Evolutionary conservation across 2,329 filamentous ascomycete genomes (phyloP), one percentile per base, ranked within the genome.

Genomic region (Mycosphaerella sp.): DNA sequence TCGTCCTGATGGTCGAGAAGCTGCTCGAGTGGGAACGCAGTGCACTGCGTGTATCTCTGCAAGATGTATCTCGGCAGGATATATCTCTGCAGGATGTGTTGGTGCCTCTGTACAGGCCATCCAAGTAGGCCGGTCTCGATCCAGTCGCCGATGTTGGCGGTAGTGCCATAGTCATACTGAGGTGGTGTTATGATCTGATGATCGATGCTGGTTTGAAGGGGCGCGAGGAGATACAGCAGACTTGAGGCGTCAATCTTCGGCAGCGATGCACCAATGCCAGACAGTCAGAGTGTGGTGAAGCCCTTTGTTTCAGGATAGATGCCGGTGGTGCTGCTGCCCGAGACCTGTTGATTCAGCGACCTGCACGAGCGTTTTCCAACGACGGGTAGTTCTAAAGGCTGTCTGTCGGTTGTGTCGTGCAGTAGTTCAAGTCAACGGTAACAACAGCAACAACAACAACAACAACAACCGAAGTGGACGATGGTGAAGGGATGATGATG

Each of bases 11-110:
- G 47, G 44, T 53, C 7, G 62, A 63, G 13, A 63, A 57, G 53
- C 59, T 65, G 53, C 62, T 64, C 39, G 54, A 61, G 18, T 63
- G 58, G 3, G 63, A 65, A 54, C 63, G 62, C 30, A 50, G 52
- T 32, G 50, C 59, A 30, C 52, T 49, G 30, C 55, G 53, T 25
- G 44, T 25, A 42, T 54, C 51, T 48, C 28, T 28, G 17, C 32
- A 32, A n/a, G 37, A 41, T 12, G 44, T n/a, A n/a, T n/a, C n/a
- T n/a, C n/a, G 28, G 6, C 10, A 6, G 28, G 10, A 30, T 30
- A 30, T 30, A n/a, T 30, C 28, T 30, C 28, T 30, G 28, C 10
- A 30, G 28, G 30, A 34, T 34, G 30, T 34, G 30, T 34, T 2
- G 10, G 30, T 34, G 28, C 61, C 54, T 59, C 58, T 56, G 55